Evolutionary conservation across 83 land plant species (phyloP), one percentile per base, ranked within the genome.

Genomic region (Larix sibirica): DNA sequence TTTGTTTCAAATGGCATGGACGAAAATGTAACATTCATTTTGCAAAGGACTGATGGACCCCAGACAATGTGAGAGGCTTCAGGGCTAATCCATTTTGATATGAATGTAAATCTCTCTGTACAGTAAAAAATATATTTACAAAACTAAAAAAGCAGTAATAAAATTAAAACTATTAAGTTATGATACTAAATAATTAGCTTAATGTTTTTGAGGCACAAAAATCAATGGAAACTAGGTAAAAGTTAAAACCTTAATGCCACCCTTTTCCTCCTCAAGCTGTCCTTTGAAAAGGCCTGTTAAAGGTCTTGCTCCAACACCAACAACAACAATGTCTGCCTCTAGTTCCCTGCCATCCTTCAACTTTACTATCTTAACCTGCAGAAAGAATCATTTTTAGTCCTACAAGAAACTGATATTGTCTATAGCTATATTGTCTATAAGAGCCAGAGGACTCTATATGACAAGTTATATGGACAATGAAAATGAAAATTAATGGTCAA

Each of bases 251-350:
- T 94, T 97, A 47, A 95, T 92, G 61, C 99, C 99, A 66, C 98
- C 98, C 73, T 97, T 97, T 74, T 94, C 95, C 81, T 93, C 98
- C 80, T 85, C 92, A 80, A 97, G 73, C 85, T 94, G 98, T 14
- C 96, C 99, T 77, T 95, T 95, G 84, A 97, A 92, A 6, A 92
- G 87, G 38, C 88, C 77, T 77, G 86, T 89, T n/a, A 89, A 86
- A 3, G 99, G 98, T 81, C 91, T 89, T 79, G 90, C 99, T 40
- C 99, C 99, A 79, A 97, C 96, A 86, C 99, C 98, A 81, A 95
- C 96, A 80, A 97, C 88, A 83, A 97, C 98, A 80, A 97, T 89
- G 84, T 95, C 95, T 81, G 96, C 95, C 60, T 91, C 92, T 50
- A 97, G 76, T 24, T 87, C 90, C 81, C 93, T 85, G 1, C 99